A percentile compares a stretch with the other conserved stretches of the same genome.
Conservation (phyloP, 441 rosid species). For the Mallotus japonicus region DNA sequence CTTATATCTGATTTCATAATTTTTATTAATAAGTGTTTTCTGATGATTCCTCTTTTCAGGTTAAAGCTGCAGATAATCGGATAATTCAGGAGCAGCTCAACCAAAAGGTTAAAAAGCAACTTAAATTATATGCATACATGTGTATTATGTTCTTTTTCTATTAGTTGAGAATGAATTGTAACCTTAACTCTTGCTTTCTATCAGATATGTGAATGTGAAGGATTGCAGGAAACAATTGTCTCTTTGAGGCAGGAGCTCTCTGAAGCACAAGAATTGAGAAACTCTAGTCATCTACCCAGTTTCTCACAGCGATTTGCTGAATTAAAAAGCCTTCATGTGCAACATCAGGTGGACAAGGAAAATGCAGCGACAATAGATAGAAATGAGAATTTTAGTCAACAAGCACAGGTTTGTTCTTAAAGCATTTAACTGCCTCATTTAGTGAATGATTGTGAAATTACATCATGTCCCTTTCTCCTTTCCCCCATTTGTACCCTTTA, state of each 20-base stretch:
- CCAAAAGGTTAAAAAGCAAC: conserved; percentile 56
- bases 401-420: conserved; percentile 53
- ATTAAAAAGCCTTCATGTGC: conserved; percentile 35
- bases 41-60: conserved; percentile 46
- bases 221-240: conserved; percentile 64
- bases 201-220: conserved; percentile 78
- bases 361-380: conserved; percentile 32
- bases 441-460: conserved; percentile 11
- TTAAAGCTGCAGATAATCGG: conserved; percentile 90
- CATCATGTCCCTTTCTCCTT: neutral
- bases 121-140: neutral
- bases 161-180: conserved; percentile 25
- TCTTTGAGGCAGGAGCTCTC: conserved; percentile 78
- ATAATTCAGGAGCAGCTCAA: conserved; percentile 90
- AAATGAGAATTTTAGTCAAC: conserved; percentile 36
- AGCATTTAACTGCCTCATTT: conserved; percentile 9
- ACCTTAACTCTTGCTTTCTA: conserved; percentile 27
- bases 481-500: neutral
- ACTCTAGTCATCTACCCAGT: conserved; percentile 34
- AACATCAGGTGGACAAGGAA: conserved; percentile 35
- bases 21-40: conserved; percentile 15
- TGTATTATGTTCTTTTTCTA: neutral
- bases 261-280: conserved; percentile 54
- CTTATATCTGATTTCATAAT: conserved; percentile 3
- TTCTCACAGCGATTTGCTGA: conserved; percentile 42